phyloP scores from a whole-genome alignment of 1,139 yeast genomes.

The Kluyveromyces marxianus region DNA sequence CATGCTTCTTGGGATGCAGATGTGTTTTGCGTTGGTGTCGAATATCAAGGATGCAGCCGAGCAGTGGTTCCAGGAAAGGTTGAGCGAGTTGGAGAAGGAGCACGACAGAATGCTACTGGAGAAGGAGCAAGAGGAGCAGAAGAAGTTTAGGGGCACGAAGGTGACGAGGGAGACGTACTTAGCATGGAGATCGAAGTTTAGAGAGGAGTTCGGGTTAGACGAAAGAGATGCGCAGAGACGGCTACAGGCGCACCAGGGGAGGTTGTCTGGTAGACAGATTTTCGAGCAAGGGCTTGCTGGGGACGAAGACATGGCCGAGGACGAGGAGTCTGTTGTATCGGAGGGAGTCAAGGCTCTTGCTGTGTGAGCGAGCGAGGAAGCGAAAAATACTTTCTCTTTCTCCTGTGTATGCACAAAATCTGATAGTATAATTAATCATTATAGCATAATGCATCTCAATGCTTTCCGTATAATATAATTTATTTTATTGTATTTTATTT shows the following conservation, averaged over 20 bases:
- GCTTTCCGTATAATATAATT: no score
- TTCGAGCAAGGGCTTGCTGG: constrained; percentile 84
- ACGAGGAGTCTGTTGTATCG: constrained; percentile 15
- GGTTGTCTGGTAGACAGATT: constrained; percentile 78
- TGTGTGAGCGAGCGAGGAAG: not conserved
- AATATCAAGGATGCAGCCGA: constrained; percentile 78
- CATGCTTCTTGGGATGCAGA: constrained; percentile 66
- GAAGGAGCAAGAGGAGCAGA: constrained; percentile 65
- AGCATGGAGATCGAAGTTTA: constrained; percentile 62
- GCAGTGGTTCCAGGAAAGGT: constrained; percentile 47
- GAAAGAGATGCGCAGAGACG: constrained; percentile 49
- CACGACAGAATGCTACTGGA: constrained; percentile 52
- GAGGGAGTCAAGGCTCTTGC: constrained; percentile 9
- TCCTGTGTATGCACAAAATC: no score
- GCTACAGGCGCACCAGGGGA: constrained; percentile 58
- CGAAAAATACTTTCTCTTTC: no score
- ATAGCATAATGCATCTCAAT: no score
- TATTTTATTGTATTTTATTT: no score
- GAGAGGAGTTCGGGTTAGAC: constrained; percentile 47
- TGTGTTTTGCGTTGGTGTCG: constrained; percentile 72
- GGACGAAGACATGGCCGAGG: constrained; percentile 45
- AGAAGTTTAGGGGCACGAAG: constrained; percentile 66
- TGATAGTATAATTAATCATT: no score
- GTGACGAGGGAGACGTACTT: constrained; percentile 67
- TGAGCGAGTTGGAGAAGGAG: constrained; percentile 46